Evolutionary conservation across 352 stramenopile genomes (phyloP).

Genomic region (Phytophthora multivora): DNA sequence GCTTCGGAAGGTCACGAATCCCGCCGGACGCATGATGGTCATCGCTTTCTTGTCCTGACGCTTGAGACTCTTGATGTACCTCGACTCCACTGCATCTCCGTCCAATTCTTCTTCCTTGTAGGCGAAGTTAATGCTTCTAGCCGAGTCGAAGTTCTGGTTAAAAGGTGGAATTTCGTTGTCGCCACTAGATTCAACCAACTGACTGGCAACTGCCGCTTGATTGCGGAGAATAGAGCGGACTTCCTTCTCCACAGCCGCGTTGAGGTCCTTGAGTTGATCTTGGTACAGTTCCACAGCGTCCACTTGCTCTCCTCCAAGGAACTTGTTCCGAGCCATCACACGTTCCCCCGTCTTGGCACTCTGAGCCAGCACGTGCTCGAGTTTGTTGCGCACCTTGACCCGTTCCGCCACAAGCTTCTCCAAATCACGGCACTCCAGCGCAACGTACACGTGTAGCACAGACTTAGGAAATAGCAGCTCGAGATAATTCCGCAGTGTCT

Average conservation of each 20-base stretch:
- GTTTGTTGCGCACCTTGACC: conserved; percentile 65
- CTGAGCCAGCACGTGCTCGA: conserved; percentile 70
- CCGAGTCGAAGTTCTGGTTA: conserved; percentile 32
- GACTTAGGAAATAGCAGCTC: conserved; percentile 74
- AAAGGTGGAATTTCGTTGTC: conserved; percentile 35
- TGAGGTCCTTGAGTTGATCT: conserved; percentile 69
- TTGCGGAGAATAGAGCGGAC: conserved; percentile 68
- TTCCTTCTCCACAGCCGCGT: conserved; percentile 80
- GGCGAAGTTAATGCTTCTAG: conserved; percentile 31
- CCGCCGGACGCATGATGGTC: conserved; percentile 72
- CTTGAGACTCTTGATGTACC: conserved; percentile 63
- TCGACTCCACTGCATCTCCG: conserved; percentile 43
- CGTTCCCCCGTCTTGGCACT: conserved; percentile 68
- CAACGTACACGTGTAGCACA: conserved; percentile 74
- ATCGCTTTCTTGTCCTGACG: conserved; percentile 43
- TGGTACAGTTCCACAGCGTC: conserved; percentile 80
- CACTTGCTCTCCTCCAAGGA: conserved; percentile 52
- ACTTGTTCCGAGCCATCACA: conserved; percentile 44
- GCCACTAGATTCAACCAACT: conserved; percentile 59
- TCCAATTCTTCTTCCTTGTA: conserved; percentile 46
- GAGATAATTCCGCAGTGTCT: conserved; percentile 81
- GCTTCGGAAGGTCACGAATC: conserved; percentile 85
- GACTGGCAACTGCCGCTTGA: conserved; percentile 58
- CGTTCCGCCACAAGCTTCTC: conserved; percentile 77
- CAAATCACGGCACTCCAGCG: conserved; percentile 73